Base-by-base conservation (phyloP, 1,284 basidiomycete species). In the Takashimella koratensis region DNA sequence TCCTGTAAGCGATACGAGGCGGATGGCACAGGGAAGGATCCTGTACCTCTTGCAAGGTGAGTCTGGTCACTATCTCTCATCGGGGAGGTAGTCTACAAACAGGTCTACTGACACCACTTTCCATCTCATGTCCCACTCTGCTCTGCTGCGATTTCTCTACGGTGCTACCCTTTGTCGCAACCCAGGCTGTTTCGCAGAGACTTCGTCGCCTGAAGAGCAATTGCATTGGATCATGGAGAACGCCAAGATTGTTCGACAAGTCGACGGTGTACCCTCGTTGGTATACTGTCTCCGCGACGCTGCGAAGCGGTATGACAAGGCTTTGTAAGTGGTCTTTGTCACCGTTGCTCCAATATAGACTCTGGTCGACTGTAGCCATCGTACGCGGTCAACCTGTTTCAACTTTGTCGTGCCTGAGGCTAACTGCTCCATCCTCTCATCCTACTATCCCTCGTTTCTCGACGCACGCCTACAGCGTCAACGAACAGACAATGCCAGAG, bases 141-240 rank as follows among this genome's bases (percentile, higher is more conserved):
- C n/a, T n/a, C n/a, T n/a, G n/a, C n/a, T n/a, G n/a, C n/a, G n/a
- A 11, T 12, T 40, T 6, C 27, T 16, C 19, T 27, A 4, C 30
- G 3, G 12, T 45, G 3, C 13, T 22, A 24, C 40, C 3, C 42
- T 26, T 21, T 21, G n/a, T 44, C 49, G n/a, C 54, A 40, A 3
- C 62, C 5, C 69, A 96, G 93, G 95, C 45, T 87, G 87, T 10
- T 98, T 97, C 70, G 87, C 84, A 3, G 92, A 96, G 74, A 93
- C 92, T 0, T 83, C 83, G 4, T 90, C 90, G 26, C 87, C 91
- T 0, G 91, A 96, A 65, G 87, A 96, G 71, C 96, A 99, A 72
- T 77, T 98, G 43, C 89, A 94, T 62, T 95, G 93, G 88, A 89
- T 98, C 63, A 87, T 91, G 57, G 88, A 95, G 74, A 98, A 98